Conservation (phyloP, 2,329 filamentous ascomycete genomes). For the Ophiocordyceps polyrhachis-furcata region DNA sequence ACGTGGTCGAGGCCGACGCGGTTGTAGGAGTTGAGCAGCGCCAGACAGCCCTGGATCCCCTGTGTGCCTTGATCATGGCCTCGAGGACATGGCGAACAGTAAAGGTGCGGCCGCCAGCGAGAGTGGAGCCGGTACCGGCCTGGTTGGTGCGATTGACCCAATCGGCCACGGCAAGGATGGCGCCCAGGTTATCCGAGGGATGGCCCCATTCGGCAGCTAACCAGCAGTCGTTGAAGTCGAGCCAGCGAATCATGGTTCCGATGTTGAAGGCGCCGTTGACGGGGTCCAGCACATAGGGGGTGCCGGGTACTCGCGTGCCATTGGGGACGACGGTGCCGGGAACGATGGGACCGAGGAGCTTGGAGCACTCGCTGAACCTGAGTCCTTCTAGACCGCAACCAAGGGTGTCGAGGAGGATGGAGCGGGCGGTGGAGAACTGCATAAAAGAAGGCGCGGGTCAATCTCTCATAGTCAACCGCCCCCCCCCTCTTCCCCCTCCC, state of each 20-base stretch:
- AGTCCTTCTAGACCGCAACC: slow-evolving; percentile 93
- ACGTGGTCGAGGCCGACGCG: slow-evolving; percentile 97
- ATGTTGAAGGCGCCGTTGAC: slow-evolving; percentile 98
- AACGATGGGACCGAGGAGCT: slow-evolving; percentile 82
- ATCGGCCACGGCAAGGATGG: slow-evolving; percentile 90
- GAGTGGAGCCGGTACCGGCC: slow-evolving; percentile 41
- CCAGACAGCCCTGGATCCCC: slow-evolving; percentile 96
- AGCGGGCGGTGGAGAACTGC: slow-evolving; percentile 90
- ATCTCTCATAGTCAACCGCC: background rate
- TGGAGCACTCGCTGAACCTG: slow-evolving; percentile 88
- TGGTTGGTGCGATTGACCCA: slow-evolving; percentile 88
- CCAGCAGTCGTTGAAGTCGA: slow-evolving; percentile 99
- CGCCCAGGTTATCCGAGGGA: slow-evolving; percentile 92
- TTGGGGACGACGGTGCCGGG: slow-evolving; percentile 82
- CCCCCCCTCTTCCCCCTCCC: too few species aligned
- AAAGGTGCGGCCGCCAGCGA: slow-evolving; percentile 74
- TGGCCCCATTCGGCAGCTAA: slow-evolving; percentile 97
- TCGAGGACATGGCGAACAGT: slow-evolving; percentile 83
- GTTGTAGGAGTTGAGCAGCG: slow-evolving; percentile 96
- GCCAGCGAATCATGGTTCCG: slow-evolving; percentile 94
- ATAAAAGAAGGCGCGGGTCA: background rate
- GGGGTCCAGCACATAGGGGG: slow-evolving; percentile 84
- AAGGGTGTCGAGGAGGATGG: slow-evolving; percentile 90
- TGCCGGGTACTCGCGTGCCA: slow-evolving; percentile 79
- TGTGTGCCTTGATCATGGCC: slow-evolving; percentile 97